phyloP scores from a whole-genome alignment of 306 rosid species.

The Prunus salicina region DNA sequence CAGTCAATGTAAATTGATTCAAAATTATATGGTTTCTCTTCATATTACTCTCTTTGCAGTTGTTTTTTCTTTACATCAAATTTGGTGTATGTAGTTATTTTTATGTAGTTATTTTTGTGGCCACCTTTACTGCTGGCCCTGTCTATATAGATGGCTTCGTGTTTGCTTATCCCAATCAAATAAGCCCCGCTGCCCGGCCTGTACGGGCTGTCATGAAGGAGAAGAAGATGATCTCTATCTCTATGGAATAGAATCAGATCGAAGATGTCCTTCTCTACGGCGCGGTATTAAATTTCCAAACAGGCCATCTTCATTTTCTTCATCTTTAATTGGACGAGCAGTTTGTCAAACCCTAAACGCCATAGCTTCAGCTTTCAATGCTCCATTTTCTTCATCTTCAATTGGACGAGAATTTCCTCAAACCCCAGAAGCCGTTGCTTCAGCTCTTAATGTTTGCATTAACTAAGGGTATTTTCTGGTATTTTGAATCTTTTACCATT shows the following conservation, averaged over 20 bases:
- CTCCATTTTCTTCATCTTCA: too few relatives aligned
- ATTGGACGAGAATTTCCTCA: too few relatives aligned
- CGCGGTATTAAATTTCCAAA: neutral
- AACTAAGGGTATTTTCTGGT: too few relatives aligned
- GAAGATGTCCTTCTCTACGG: neutral
- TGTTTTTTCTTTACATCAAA: too few relatives aligned
- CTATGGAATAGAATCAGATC: neutral
- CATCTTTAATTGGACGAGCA: neutral
- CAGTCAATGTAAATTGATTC: too few relatives aligned
- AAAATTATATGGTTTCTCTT: too few relatives aligned
- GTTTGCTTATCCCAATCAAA: neutral
- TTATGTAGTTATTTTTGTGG: neutral
- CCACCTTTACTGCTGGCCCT: conserved; percentile 21
- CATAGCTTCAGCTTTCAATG: neutral
- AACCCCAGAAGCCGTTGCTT: too few relatives aligned
- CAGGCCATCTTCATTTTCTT: neutral
- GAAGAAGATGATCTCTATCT: conserved; percentile 4
- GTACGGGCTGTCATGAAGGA: neutral
- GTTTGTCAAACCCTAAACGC: neutral
- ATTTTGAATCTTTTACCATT: too few relatives aligned
- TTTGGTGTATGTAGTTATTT: too few relatives aligned
- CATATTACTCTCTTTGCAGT: too few relatives aligned
- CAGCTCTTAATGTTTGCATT: too few relatives aligned
- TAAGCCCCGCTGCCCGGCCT: conserved; percentile 1
- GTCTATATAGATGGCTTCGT: conserved; percentile 4